Evolutionary conservation across 202 grass and related monocot species (phyloP).

Genomic region (Digitaria exilis): DNA sequence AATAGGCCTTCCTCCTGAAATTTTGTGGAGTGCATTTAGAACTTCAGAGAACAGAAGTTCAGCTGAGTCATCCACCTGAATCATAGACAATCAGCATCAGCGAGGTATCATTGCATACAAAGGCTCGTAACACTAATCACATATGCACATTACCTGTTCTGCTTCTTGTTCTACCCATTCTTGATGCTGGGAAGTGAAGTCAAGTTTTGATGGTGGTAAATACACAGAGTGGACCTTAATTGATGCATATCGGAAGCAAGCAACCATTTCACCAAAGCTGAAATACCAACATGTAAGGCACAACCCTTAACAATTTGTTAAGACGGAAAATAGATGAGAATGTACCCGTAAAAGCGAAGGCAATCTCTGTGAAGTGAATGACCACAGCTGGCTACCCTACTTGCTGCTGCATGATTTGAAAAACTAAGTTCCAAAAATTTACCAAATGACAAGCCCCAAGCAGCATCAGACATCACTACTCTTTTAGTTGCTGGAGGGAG

Average conservation of each 20-base stretch:
- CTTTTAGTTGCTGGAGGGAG: constrained; percentile 94
- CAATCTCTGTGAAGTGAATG: constrained; percentile 99
- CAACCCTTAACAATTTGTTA: constrained; percentile 16
- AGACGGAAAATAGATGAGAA: constrained; percentile 34
- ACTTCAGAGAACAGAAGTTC: constrained; percentile 80
- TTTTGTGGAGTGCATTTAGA: constrained; percentile 67
- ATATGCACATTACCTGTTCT: constrained; percentile 60
- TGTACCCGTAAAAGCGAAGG: constrained; percentile 96
- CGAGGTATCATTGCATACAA: constrained; percentile 31
- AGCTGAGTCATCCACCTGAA: constrained; percentile 68
- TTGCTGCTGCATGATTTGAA: constrained; percentile 97
- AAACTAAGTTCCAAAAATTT: constrained; percentile 99
- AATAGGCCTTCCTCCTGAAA: constrained; percentile 67
- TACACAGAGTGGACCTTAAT: constrained; percentile 92
- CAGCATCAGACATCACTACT: constrained; percentile 99
- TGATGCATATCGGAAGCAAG: constrained; percentile 91
- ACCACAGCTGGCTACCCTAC: constrained; percentile 98
- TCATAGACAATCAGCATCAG: constrained; percentile 47
- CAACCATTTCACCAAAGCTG: constrained; percentile 92
- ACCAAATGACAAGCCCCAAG: constrained; percentile 97
- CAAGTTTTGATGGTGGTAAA: constrained; percentile 90
- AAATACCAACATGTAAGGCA: constrained; percentile 47
- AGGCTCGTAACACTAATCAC: constrained; percentile 5
- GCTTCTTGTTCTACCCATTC: constrained; percentile 95
- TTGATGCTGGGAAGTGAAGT: constrained; percentile 91